Base-by-base conservation (phyloP, 139 green algal genomes). In the Haematococcus sp. region DNA sequence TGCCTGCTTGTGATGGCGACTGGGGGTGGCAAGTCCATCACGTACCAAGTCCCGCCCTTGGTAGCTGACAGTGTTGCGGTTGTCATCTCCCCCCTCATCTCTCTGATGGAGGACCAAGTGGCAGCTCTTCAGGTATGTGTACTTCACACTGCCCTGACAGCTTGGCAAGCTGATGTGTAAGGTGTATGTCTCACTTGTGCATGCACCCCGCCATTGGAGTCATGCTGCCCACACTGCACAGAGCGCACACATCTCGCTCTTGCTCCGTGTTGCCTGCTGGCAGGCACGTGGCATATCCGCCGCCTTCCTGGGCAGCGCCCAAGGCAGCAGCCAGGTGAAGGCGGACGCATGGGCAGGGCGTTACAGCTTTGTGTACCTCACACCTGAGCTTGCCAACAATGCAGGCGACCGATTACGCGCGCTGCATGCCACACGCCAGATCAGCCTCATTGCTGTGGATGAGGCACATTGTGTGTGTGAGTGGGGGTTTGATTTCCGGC, bases 31-130 rank as follows among this genome's bases (percentile, higher is more conserved):
- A 95, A 97, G 79, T 90, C 75, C 44, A 65, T 89, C 16, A 28
- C 31, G 5, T 68, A 35, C 4, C 19, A 88, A 72, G 64, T 91
- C 23, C 84, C 84, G 1, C 73, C 86, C 3, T 56, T 88, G 28
- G 76, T 86, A 32, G 68, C 4, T 43, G 71, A 44, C 80, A 81
- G 63, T 63, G 73, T 0, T 79, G 64, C 40, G 63, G 63, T 82
- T 40, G 76, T 82, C 22, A 54, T 82, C 13, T 97, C 93, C 3
- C 95, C 94, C 13, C 89, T 98, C n/a, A 88, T 98, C 22, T 91
- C 85, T 3, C 83, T 98, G 20, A 98, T 99, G 86, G 87, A 98
- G 54, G 94, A 98, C 76, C 92, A 96, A 81, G 88, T 95, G 15
- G 40, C 40, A 49, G 27, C 49, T 33, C 40, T 33, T 17, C 59